These are phyloP conservation scores for Salvia sclarea DNA, from an alignment of 305 asterid genomes.

Conservation along the genomic window DNA sequence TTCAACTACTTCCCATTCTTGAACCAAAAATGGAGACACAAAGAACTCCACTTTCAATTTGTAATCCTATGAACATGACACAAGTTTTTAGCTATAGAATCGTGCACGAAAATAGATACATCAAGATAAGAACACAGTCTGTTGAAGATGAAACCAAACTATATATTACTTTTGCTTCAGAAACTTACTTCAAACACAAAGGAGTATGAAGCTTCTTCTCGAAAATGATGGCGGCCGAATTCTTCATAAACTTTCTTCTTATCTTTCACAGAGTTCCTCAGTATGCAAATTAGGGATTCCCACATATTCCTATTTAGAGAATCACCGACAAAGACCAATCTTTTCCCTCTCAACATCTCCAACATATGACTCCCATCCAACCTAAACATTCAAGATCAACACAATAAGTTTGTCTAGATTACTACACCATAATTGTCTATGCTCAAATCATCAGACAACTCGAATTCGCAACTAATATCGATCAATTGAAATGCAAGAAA, in stretches of 20 bases:
- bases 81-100: neutral
- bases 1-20: slow-evolving; percentile 51
- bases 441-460: neutral
- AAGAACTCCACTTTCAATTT: slow-evolving; percentile 65
- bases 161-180: neutral
- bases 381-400: slow-evolving; percentile 36
- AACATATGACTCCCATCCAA: slow-evolving; percentile 59
- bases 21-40: slow-evolving; percentile 63
- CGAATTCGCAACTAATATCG: neutral
- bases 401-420: neutral
- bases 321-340: slow-evolving; percentile 67
- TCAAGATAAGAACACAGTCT: neutral
- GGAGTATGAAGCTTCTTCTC: slow-evolving; percentile 56
- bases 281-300: slow-evolving; percentile 71
- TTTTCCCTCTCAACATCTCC: slow-evolving; percentile 61
- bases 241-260: slow-evolving; percentile 58
- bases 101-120: neutral
- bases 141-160: neutral
- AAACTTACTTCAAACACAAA: slow-evolving; percentile 58
- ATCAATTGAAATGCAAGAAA: neutral
- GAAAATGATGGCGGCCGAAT: slow-evolving; percentile 54
- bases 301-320: slow-evolving; percentile 75
- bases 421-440: neutral
- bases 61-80: slow-evolving; percentile 50
- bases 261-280: slow-evolving; percentile 51